A percentile compares a stretch with the other conserved stretches of the same genome.
phyloP scores from a whole-genome alignment of 2,329 filamentous ascomycete genomes.

The Cladosporium velox region DNA sequence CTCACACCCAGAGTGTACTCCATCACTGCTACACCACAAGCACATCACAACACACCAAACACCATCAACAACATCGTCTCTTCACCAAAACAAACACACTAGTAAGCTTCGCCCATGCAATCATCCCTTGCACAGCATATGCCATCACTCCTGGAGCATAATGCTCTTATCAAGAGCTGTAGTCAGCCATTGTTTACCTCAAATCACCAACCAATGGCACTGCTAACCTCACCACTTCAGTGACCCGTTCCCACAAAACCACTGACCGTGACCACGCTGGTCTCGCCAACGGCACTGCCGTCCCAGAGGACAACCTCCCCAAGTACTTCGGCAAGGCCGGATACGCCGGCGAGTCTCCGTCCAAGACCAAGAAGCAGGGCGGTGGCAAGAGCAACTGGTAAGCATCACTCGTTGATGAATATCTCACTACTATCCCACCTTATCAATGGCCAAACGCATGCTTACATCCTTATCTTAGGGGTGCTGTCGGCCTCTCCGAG shows the following conservation, averaged over 20 bases:
- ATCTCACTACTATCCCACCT: constrained; percentile 2
- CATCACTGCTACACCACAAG: background rate
- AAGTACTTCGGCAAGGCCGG: constrained; percentile 92
- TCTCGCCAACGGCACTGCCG: constrained; percentile 71
- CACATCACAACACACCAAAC: background rate
- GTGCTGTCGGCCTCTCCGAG: constrained; percentile 73
- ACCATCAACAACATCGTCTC: background rate
- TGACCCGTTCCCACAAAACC: constrained; percentile 97
- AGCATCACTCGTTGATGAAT: constrained; percentile 36
- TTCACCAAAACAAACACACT: constrained; percentile 4
- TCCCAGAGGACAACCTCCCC: constrained; percentile 72
- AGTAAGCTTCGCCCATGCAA: constrained; percentile 7
- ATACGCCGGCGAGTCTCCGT: constrained; percentile 77
- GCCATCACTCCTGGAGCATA: background rate
- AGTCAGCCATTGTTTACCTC: background rate
- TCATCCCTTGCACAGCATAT: constrained; percentile 14
- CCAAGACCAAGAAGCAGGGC: constrained; percentile 96
- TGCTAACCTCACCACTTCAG: constrained; percentile 47
- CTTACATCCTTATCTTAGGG: constrained; percentile 58
- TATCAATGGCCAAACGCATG: background rate
- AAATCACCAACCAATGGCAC: constrained; percentile 4
- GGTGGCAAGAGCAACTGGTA: constrained; percentile 94
- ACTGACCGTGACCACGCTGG: constrained; percentile 89
- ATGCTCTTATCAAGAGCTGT: background rate
- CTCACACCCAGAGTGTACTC: background rate